A percentile compares a stretch with the other conserved stretches of the same genome.
Conservation (phyloP, 2,329 filamentous ascomycete genomes). For the Zopfia rhizophila region DNA sequence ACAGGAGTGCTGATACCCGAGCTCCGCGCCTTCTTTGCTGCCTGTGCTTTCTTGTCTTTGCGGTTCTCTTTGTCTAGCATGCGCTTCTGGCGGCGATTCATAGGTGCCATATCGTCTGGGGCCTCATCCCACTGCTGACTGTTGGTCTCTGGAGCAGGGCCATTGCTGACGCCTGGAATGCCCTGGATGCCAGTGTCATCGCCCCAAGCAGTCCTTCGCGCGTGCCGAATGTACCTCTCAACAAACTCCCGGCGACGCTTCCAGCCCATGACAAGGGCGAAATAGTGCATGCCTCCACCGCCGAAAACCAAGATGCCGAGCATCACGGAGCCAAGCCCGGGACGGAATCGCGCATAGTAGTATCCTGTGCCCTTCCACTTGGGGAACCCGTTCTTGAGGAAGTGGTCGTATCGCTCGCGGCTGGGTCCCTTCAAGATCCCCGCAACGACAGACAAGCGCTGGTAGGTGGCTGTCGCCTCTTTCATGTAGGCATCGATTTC, state of each 20-base stretch:
- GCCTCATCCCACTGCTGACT: constrained; percentile 54
- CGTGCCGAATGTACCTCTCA: constrained; percentile 89
- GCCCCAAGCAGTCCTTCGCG: constrained; percentile 88
- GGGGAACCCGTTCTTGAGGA: constrained; percentile 91
- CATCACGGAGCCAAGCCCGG: constrained; percentile 86
- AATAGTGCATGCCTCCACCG: constrained; percentile 88
- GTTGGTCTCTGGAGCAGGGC: constrained; percentile 47
- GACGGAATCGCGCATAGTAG: constrained; percentile 95
- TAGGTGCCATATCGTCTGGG: constrained; percentile 65
- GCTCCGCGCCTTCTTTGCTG: constrained; percentile 66
- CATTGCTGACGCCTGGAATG: constrained; percentile 69
- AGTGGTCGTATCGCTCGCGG: constrained; percentile 93
- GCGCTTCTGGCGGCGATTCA: constrained; percentile 86
- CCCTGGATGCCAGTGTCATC: constrained; percentile 74
- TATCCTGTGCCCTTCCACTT: constrained; percentile 97
- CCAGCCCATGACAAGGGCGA: constrained; percentile 85
- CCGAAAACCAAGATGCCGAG: constrained; percentile 82
- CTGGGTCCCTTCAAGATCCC: constrained; percentile 84
- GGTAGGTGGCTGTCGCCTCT: constrained; percentile 82
- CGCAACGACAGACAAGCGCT: constrained; percentile 83
- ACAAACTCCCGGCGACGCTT: constrained; percentile 92
- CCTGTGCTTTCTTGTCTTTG: constrained; percentile 66
- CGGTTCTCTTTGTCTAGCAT: constrained; percentile 87
- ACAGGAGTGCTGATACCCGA: constrained; percentile 65
- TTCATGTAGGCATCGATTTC: constrained; percentile 84